Percentiles rank a stretch among this genome's conserved stretches.
Evolutionary conservation across 2,329 filamentous ascomycete species (phyloP).

Genomic region (Trichoderma koningii): DNA sequence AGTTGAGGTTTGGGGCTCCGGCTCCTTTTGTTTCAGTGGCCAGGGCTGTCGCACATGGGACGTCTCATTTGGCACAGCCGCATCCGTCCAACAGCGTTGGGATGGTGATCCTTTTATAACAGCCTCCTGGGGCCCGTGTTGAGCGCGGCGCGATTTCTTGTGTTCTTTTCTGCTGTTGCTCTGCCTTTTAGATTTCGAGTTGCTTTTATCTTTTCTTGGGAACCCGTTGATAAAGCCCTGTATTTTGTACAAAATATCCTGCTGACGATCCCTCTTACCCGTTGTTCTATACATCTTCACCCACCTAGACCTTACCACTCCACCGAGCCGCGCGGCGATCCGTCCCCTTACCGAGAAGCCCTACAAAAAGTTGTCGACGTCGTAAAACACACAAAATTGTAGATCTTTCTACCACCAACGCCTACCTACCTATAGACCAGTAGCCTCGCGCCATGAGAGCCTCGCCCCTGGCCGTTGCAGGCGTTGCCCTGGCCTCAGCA

Average conservation of each 20-base stretch:
- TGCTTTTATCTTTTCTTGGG: neutral
- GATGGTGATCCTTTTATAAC: conserved; percentile 1
- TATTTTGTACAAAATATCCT: neutral
- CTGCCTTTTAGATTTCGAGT: no score
- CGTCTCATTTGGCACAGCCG: conserved; percentile 22
- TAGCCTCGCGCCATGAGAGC: conserved; percentile 23
- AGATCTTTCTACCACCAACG: neutral
- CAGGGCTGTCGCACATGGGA: no score
- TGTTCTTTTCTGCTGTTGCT: neutral
- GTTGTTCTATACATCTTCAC: neutral
- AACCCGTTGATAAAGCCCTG: neutral
- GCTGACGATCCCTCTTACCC: neutral
- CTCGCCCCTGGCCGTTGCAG: conserved; percentile 20
- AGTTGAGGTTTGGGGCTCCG: neutral
- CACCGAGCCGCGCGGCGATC: no score
- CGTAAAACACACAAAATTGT: neutral
- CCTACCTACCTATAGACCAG: neutral
- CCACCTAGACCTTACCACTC: no score
- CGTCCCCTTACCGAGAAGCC: no score
- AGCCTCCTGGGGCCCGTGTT: neutral
- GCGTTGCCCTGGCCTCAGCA: conserved; percentile 27
- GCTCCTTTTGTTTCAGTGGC: conserved; percentile 20
- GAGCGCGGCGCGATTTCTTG: neutral
- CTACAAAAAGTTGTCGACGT: neutral
- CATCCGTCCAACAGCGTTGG: neutral